phyloP scores from a whole-genome alignment of 129 eudicot genomes.

The Sambucus nigra region DNA sequence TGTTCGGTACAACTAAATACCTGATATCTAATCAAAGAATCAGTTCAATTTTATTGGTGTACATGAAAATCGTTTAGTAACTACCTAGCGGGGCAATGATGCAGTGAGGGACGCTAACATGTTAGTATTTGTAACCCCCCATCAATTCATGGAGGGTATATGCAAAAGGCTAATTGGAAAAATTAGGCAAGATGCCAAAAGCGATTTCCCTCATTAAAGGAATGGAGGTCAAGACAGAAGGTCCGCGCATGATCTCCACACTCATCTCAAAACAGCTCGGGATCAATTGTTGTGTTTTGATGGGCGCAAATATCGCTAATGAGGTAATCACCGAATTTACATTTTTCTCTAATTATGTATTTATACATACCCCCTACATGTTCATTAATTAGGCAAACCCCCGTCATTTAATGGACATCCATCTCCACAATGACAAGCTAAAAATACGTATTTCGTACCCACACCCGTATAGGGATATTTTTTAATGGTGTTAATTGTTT shows the following conservation, averaged over 20 bases:
- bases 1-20: no score
- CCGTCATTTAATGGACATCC: no score
- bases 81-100: conserved; percentile 6
- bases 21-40: no score
- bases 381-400: no score
- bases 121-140: conserved; percentile 99
- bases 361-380: no score
- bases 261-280: conserved; percentile 64
- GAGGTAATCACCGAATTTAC: conserved; percentile 46
- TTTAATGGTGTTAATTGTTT: no score
- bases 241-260: conserved; percentile 92
- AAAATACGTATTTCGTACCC: no score
- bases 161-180: conserved; percentile 74
- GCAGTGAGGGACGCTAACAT: conserved; percentile 90
- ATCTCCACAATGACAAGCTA: no score
- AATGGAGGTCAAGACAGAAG: conserved; percentile 96
- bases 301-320: conserved; percentile 99
- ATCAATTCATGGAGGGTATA: conserved; percentile 92
- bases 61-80: neutral
- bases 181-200: conserved; percentile 56
- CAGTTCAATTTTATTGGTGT: neutral
- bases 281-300: conserved; percentile 81
- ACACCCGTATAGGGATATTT: no score
- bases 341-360: neutral
- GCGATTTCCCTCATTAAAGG: conserved; percentile 97